Evolutionary conservation across 1,284 basidiomycete species (phyloP).

Genomic region (Ustilago lituana): DNA sequence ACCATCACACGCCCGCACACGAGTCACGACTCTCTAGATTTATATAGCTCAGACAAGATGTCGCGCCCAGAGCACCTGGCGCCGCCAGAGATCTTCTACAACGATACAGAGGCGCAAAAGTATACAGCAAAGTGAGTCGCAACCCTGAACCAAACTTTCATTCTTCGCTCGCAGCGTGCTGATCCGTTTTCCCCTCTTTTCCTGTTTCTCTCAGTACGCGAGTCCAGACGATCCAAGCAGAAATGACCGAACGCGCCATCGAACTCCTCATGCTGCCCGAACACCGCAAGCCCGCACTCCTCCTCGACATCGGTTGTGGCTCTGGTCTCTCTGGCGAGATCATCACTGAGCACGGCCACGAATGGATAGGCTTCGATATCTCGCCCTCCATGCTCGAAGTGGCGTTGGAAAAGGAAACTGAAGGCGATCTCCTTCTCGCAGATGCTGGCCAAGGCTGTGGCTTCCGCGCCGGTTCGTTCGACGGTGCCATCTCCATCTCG

Average conservation of each 20-base stretch:
- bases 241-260: constrained; percentile 95
- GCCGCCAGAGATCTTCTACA: constrained; percentile 98
- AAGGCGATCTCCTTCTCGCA: constrained; percentile 67
- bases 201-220: constrained; percentile 71
- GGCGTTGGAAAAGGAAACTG: constrained; percentile 63
- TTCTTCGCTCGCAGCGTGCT: neutral
- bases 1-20: too few species aligned
- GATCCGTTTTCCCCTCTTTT: neutral
- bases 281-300: constrained; percentile 68
- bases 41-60: constrained; percentile 71
- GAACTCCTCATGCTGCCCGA: constrained; percentile 85
- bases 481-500: constrained; percentile 97
- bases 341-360: constrained; percentile 89
- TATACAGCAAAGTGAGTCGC: constrained; percentile 89
- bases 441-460: constrained; percentile 71
- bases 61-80: constrained; percentile 94
- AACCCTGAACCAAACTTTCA: too few species aligned
- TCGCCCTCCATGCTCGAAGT: constrained; percentile 84
- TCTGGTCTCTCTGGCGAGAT: constrained; percentile 98
- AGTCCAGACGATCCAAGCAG: constrained; percentile 94
- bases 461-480: constrained; percentile 94
- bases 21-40: neutral
- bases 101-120: constrained; percentile 91
- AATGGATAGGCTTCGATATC: constrained; percentile 95
- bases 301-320: constrained; percentile 97